phyloP scores from a whole-genome alignment of 2,329 filamentous ascomycete genomes.

The Alternaria gansuensis region DNA sequence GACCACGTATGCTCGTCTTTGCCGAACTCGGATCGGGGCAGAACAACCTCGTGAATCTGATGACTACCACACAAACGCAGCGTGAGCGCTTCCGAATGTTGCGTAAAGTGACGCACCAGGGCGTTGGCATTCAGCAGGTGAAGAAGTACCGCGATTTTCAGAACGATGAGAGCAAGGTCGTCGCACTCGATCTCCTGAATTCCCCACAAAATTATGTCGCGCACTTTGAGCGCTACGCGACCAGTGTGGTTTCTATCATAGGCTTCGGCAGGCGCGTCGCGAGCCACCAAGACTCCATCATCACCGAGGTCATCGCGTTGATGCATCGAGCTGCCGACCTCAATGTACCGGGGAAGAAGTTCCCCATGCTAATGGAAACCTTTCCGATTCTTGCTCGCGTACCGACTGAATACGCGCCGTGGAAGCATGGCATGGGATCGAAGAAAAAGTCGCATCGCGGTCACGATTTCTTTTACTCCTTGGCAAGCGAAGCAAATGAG shows the following conservation, averaged over 20 bases:
- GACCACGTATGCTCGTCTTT: slow-evolving; percentile 59
- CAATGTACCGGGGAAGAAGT: slow-evolving; percentile 60
- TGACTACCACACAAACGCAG: slow-evolving; percentile 41
- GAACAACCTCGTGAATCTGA: slow-evolving; percentile 50
- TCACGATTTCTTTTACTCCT: slow-evolving; percentile 49
- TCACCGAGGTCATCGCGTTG: slow-evolving; percentile 67
- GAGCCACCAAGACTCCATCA: slow-evolving; percentile 63
- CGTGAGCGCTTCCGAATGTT: slow-evolving; percentile 46
- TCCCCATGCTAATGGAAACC: slow-evolving; percentile 67
- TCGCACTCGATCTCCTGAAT: slow-evolving; percentile 59
- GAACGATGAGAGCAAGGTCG: slow-evolving; percentile 65
- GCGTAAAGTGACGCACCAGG: slow-evolving; percentile 49
- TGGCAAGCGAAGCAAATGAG: slow-evolving; percentile 44
- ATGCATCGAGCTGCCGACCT: slow-evolving; percentile 67
- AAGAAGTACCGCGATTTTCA: slow-evolving; percentile 65
- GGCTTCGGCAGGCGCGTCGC: slow-evolving; percentile 65
- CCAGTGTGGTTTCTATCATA: slow-evolving; percentile 65
- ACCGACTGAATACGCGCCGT: slow-evolving; percentile 59
- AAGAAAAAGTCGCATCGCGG: slow-evolving; percentile 40
- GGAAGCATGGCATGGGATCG: slow-evolving; percentile 48
- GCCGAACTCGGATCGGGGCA: slow-evolving; percentile 51
- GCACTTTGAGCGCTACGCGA: slow-evolving; percentile 64
- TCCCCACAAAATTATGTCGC: slow-evolving; percentile 60
- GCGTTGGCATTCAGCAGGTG: slow-evolving; percentile 61
- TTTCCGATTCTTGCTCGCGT: slow-evolving; percentile 64